Evolutionary conservation across 257 asterid species (phyloP).

Genomic region (Verbascum thapsus): DNA sequence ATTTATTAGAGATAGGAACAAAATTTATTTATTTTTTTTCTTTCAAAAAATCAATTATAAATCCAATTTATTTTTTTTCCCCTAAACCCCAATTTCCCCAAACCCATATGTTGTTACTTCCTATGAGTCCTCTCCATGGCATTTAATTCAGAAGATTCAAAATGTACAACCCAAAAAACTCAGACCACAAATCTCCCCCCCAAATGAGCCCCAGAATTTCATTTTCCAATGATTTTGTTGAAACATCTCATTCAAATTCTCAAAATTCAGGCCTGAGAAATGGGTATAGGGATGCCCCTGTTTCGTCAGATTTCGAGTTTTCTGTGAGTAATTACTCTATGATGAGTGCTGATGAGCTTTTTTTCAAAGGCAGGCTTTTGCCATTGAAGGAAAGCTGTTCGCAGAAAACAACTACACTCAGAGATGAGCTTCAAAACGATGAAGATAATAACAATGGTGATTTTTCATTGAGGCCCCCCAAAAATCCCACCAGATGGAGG

Average conservation of each 20-base stretch:
- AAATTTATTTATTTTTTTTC: neutral
- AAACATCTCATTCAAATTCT: slow-evolving; percentile 34
- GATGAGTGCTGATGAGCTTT: slow-evolving; percentile 87
- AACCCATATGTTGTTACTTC: slow-evolving; percentile 39
- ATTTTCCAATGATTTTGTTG: slow-evolving; percentile 85
- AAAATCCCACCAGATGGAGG: slow-evolving; percentile 78
- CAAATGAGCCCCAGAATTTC: slow-evolving; percentile 88
- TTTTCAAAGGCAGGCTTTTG: slow-evolving; percentile 71
- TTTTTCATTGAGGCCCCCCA: slow-evolving; percentile 63
- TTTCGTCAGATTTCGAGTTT: slow-evolving; percentile 87
- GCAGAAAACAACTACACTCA: slow-evolving; percentile 52
- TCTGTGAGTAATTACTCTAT: slow-evolving; percentile 68
- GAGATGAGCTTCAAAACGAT: slow-evolving; percentile 63
- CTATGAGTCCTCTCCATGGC: slow-evolving; percentile 49
- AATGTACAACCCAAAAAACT: slow-evolving; percentile 79
- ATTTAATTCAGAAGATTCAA: slow-evolving; percentile 43
- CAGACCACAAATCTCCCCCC: slow-evolving; percentile 44
- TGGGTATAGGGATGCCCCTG: slow-evolving; percentile 71
- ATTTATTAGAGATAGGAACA: slow-evolving; percentile 29
- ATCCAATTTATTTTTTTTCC: neutral
- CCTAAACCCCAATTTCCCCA: slow-evolving; percentile 9
- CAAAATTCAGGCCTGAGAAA: slow-evolving; percentile 26
- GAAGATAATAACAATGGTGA: slow-evolving; percentile 32
- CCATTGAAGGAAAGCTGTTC: slow-evolving; percentile 54
- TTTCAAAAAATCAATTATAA: too few species aligned